Base-by-base conservation (phyloP, 306 rosid species). In the Malus sylvestris region DNA sequence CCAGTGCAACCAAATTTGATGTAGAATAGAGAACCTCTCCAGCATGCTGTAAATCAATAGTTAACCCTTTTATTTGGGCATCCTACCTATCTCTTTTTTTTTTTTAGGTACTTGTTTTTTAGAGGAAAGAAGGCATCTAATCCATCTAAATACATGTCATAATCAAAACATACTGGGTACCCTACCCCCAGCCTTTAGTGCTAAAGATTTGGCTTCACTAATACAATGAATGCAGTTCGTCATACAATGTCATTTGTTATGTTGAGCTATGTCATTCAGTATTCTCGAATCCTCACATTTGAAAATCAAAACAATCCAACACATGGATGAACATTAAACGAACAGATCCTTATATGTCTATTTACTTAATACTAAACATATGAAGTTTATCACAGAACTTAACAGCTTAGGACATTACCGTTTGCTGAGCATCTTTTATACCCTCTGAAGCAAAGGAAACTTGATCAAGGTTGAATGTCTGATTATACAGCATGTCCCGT, bases 381-480 rank as follows among this genome's bases (percentile, higher is more conserved):
- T n/a, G 53, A 45, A 22, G 32, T 25, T 22, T 7, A 49, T 22
- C 27, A 68, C 33, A 29, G 8, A 20, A 10, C 70, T 53, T 42
- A 74, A 60, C 79, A 23, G 83, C 67, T 59, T 53, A 69, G 73
- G 65, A 86, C 90, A 64, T 51, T 87, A 95, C 99, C 55, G 99
- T 96, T 87, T 96, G 97, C 75, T 96, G 97, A 80, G 99, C 97
- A 80, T 96, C 99, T 87, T 91, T 96, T 29, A 92, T 86, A 70
- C 97, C 97, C 84, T 96, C 99, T 0, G 99, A 16, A 67, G 98
- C 99, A 75, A 92, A 96, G 74, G 93, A 85, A 84, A 96, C 99
- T 88, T 96, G 99, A 80, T 95, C 99, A 3, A 95, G 97, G 84
- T 95, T 95, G 76, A 89, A 95, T 9, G 99, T 95, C 92, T 95